A percentile compares a stretch with the other conserved stretches of the same genome.
These are phyloP conservation scores for Schizophyllum commune DNA, from an alignment of 1,284 basidiomycete genomes.

Conservation along the genomic window DNA sequence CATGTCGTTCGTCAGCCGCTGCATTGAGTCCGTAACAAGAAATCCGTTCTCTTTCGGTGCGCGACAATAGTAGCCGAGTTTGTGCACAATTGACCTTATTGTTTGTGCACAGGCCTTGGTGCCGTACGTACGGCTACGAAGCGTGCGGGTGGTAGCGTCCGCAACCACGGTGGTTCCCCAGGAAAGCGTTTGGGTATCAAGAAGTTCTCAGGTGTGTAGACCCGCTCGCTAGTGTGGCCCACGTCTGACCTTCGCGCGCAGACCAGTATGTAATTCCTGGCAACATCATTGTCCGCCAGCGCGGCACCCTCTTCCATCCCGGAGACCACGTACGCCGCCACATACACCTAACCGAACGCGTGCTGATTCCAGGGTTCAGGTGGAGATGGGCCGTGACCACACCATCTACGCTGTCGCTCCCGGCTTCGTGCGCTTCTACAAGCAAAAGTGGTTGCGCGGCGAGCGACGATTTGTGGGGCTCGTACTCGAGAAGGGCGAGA, in stretches of 20 bases:
- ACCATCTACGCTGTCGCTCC: slow-evolving; percentile 86
- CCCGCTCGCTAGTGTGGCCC: slow-evolving; percentile 2
- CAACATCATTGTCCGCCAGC: slow-evolving; percentile 89
- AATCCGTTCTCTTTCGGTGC: slow-evolving; percentile 48
- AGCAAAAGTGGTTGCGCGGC: slow-evolving; percentile 57
- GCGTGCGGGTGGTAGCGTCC: slow-evolving; percentile 85
- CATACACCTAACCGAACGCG: background rate
- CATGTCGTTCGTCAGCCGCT: slow-evolving; percentile 41
- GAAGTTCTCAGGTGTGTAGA: slow-evolving; percentile 77
- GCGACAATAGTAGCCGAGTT: slow-evolving; percentile 7
- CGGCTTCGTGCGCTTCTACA: slow-evolving; percentile 90
- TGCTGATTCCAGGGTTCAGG: slow-evolving; percentile 35
- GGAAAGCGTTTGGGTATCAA: slow-evolving; percentile 90
- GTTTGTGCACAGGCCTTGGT: slow-evolving; percentile 27
- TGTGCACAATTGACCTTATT: slow-evolving; percentile 6
- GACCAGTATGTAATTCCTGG: slow-evolving; percentile 88
- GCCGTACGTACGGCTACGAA: slow-evolving; percentile 91
- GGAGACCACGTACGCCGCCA: slow-evolving; percentile 72
- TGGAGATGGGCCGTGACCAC: slow-evolving; percentile 86
- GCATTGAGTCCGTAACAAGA: slow-evolving; percentile 21
- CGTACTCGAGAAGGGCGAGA: slow-evolving; percentile 71
- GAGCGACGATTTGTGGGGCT: slow-evolving; percentile 80
- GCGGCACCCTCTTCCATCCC: slow-evolving; percentile 84
- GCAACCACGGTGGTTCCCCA: slow-evolving; percentile 86
- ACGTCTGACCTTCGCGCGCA: slow-evolving; percentile 10